Conservation (phyloP, 495 filamentous ascomycete species). For the Penicillium taxi region DNA sequence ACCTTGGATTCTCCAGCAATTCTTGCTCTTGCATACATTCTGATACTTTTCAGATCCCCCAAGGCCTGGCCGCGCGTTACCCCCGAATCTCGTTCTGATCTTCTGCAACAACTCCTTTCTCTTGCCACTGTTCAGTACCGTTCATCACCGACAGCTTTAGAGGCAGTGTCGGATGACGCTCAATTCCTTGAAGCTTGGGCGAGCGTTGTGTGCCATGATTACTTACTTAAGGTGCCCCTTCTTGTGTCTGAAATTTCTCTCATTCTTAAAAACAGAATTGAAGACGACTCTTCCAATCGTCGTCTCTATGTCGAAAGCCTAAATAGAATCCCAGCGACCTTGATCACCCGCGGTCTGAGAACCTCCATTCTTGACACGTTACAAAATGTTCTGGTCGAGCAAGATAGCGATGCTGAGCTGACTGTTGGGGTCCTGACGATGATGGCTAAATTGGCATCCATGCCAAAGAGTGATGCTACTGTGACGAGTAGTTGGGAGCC, state of each 20-base stretch:
- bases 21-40: conserved; percentile 31
- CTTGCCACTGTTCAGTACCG: conserved; percentile 31
- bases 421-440: conserved; percentile 31
- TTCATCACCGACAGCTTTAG: conserved; percentile 21
- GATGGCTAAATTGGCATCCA: conserved; percentile 37
- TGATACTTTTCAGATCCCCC: conserved; percentile 28
- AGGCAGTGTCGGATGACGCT: conserved; percentile 21
- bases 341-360: conserved; percentile 33
- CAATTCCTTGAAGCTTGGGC: conserved; percentile 37
- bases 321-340: conserved; percentile 30
- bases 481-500: conserved; percentile 37
- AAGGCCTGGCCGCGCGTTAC: conserved; percentile 25
- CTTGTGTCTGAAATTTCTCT: conserved; percentile 29
- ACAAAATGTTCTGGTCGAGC: conserved; percentile 24
- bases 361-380: conserved; percentile 31
- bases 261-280: conserved; percentile 28
- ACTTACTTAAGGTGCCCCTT: conserved; percentile 30
- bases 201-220: conserved; percentile 39
- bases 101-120: conserved; percentile 30
- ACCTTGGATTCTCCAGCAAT: conserved; percentile 23
- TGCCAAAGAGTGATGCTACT: conserved; percentile 34
- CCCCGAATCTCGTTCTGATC: conserved; percentile 21
- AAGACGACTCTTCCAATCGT: conserved; percentile 24
- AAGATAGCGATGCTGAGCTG: conserved; percentile 23
- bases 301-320: conserved; percentile 34